A percentile compares a stretch with the other conserved stretches of the same genome.
Conservation (phyloP, 441 rosid genomes). For the Gossypium aridum region DNA sequence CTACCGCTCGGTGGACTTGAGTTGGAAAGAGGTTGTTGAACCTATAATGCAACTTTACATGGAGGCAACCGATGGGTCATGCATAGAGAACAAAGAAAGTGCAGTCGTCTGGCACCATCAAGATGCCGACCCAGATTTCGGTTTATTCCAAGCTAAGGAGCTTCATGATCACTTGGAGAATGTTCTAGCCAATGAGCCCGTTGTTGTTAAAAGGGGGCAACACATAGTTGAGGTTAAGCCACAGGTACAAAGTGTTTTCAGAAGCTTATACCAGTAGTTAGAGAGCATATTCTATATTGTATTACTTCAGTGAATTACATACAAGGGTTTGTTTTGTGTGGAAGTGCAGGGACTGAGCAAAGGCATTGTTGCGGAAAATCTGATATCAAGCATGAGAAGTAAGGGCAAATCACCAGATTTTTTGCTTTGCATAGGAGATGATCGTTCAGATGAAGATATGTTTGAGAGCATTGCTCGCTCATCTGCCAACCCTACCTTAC, state of each 20-base stretch:
- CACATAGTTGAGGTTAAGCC: constrained; percentile 80
- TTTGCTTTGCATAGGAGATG: constrained; percentile 78
- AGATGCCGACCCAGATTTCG: constrained; percentile 63
- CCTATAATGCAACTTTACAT: constrained; percentile 74
- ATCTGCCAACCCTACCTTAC: constrained; percentile 27
- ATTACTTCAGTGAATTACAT: too few relatives aligned
- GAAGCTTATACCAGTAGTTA: background rate
- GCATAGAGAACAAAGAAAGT: constrained; percentile 63
- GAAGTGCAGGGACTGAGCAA: constrained; percentile 60
- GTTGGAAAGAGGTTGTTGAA: constrained; percentile 57
- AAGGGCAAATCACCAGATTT: constrained; percentile 53
- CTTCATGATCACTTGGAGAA: constrained; percentile 75
- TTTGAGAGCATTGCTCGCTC: constrained; percentile 55
- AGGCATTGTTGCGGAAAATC: constrained; percentile 56
- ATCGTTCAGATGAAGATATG: constrained; percentile 80
- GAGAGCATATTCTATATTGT: too few relatives aligned
- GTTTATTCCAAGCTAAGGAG: constrained; percentile 69
- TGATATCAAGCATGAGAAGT: constrained; percentile 40
- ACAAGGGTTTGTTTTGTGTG: background rate
- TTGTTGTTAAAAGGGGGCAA: constrained; percentile 74
- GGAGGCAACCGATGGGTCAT: constrained; percentile 77
- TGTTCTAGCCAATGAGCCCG: constrained; percentile 78
- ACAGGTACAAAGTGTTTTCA: constrained; percentile 41
- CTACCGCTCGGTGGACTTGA: constrained; percentile 27
- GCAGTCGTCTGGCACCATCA: constrained; percentile 80